A percentile compares a stretch with the other conserved stretches of the same genome.
These are phyloP conservation scores for Salix koriyanagi DNA, from an alignment of 345 rosid species.

Conservation along the genomic window DNA sequence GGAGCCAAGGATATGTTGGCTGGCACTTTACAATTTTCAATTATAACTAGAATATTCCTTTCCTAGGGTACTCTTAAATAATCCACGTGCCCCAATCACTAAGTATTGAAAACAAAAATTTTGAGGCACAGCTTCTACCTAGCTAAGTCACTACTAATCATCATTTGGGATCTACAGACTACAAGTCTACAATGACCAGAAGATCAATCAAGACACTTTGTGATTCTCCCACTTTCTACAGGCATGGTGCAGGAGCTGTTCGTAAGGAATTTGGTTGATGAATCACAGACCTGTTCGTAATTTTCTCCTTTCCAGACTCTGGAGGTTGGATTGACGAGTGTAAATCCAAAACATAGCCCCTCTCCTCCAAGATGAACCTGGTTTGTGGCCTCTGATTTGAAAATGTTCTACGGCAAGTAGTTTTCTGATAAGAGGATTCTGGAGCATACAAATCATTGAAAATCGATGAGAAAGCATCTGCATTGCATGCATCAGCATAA, in stretches of 20 bases:
- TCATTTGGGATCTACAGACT: slow-evolving; percentile 26
- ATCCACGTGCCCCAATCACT: slow-evolving; percentile 28
- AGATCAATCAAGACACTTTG: slow-evolving; percentile 36
- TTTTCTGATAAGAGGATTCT: slow-evolving; percentile 39
- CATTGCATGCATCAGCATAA: slow-evolving; percentile 51
- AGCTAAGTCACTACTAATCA: slow-evolving; percentile 22
- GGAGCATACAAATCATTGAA: slow-evolving; percentile 42
- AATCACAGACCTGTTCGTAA: slow-evolving; percentile 19
- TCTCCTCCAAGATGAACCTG: slow-evolving; percentile 45
- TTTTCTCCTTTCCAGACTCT: slow-evolving; percentile 16
- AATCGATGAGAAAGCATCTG: slow-evolving; percentile 43
- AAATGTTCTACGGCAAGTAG: slow-evolving; percentile 54
- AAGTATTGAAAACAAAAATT: slow-evolving; percentile 29
- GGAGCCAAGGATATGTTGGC: slow-evolving; percentile 5
- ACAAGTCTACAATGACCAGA: slow-evolving; percentile 26
- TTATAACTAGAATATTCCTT: slow-evolving; percentile 16
- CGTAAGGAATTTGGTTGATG: slow-evolving; percentile 20
- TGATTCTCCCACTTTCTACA: slow-evolving; percentile 45
- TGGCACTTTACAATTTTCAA: slow-evolving; percentile 16
- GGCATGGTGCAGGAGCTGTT: slow-evolving; percentile 21
- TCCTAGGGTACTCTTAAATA: slow-evolving; percentile 9
- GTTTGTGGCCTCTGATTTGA: slow-evolving; percentile 47
- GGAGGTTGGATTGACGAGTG: slow-evolving; percentile 26
- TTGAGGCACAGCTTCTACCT: slow-evolving; percentile 26
- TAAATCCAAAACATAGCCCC: slow-evolving; percentile 38